Evolutionary conservation across 306 rosid genomes (phyloP).

Genomic region (Trifolium fragiferum): DNA sequence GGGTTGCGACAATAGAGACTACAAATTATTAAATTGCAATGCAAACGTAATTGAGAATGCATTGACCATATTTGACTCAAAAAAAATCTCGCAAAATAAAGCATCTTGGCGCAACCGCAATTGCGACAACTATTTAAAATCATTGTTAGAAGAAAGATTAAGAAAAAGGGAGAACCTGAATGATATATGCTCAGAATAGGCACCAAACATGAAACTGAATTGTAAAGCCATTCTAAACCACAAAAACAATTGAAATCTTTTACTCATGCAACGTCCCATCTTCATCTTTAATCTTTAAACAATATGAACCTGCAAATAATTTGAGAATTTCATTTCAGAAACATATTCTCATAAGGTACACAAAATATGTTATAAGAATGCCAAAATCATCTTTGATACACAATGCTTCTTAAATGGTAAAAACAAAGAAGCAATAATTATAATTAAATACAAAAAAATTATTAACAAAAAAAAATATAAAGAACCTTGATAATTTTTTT

Average conservation of each 20-base stretch:
- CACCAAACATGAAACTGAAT: conserved; percentile 40
- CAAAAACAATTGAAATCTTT: not conserved
- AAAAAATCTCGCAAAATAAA: not conserved
- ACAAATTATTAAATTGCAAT: not conserved
- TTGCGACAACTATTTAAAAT: not conserved
- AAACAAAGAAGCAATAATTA: not conserved
- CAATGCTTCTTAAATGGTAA: not conserved
- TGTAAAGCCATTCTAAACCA: conserved; percentile 33
- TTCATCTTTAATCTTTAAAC: conserved; percentile 37
- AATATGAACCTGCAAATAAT: conserved; percentile 39
- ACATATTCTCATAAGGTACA: not conserved
- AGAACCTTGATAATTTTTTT: conserved; percentile 25
- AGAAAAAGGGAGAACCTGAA: conserved; percentile 47
- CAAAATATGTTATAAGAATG: not conserved
- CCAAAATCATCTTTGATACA: not conserved
- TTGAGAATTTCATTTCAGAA: conserved; percentile 2
- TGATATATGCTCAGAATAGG: conserved; percentile 31
- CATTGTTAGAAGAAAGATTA: not conserved
- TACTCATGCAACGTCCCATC: not conserved
- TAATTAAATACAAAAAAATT: not conserved
- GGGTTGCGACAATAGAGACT: not conserved
- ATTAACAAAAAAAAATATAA: not conserved
- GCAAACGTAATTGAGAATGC: not conserved
- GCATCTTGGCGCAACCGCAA: not conserved
- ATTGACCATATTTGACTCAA: not conserved